Evolutionary conservation across 345 rosid genomes (phyloP), one percentile per base, ranked within the genome.

Genomic region (Kernera saxatilis): DNA sequence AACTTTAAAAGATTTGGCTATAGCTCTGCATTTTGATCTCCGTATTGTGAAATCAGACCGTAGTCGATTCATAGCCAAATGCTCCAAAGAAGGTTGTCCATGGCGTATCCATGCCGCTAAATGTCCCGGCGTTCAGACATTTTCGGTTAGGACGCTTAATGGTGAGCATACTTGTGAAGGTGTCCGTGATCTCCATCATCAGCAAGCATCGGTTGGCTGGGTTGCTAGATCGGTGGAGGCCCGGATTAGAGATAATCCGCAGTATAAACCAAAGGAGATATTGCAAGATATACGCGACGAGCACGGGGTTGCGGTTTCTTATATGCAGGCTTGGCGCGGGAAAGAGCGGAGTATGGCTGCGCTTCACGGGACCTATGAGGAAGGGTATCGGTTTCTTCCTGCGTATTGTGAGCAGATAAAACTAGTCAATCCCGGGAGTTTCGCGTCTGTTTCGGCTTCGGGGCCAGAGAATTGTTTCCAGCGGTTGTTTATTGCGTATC

Each of bases 321-420:
- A 94, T 73, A 94, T 94, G 99, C 99, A 94, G 79, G 99, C 99
- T 52, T 94, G 99, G 99, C 99, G 99, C 2, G 99, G 99, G 71
- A 94, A 94, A 80, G 99, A 94, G 79, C 88, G 99, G 13, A 87
- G 96, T 79, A 94, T 94, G 99, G 99, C 99, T 45, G 92, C 99
- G 13, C 99, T 94, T 76, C 98, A 94, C 49, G 99, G 99, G 27
- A 94, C 99, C 40, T 94, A 80, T 62, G 99, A 94, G 78, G 99
- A 94, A 84, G 99, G 99, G 21, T 94, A 83, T 79, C 84, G 84
- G 59, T 84, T 92, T 74, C 96, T 94, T 51, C 96, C 99, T 72
- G 83, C 86, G 10, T 94, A 94, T 44, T 94, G 97, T 73, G 97
- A 90, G 54, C 98, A 94, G 81, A 72, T 91, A 54, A 86, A 92